Evolutionary conservation across 129 eudicot species (phyloP), one percentile per base, ranked within the genome.

Genomic region (Solidago caesia): DNA sequence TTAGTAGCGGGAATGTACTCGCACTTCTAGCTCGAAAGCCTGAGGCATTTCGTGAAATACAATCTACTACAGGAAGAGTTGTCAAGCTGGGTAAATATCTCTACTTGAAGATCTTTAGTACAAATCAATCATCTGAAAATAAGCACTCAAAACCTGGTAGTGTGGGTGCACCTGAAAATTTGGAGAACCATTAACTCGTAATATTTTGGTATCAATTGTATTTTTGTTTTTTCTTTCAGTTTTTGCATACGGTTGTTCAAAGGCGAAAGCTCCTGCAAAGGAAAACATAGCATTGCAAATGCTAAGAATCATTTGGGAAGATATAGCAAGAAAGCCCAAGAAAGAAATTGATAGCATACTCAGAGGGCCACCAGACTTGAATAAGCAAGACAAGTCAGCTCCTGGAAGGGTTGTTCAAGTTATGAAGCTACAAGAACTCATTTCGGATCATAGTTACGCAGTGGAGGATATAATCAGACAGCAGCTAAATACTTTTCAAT

Each of bases 1-100:
- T 82, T 65, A 67, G 75, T 29, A 72, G 48, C 68, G 80, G 33
- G 49, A 66, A 10, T 41, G 39, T 13, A 13, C 71, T 66, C 2
- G 14, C 3, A 7, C n/a, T 66, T 66, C 44, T 66, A 53, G 71
- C 71, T 15, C 71, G 71, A 14, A 66, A 66, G 14, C 33, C 71
- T 4, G 71, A 44, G 2, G 55, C 55, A 44, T 66, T 44, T 66
- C 4, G 4, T 15, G 71, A 12, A 64, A 39, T 7, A 39, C 6
- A 39, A 39, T 13, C 48, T 64, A 8, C 39, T 12, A 4, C 29
- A 0, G 27, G 2, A 39, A 16, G 29, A 44, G 21, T 47, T 53
- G 8, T 66, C 55, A 44, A 43, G 0, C 21, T 16, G 53, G 27
- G 71, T 66, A 66, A 66, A 11, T 25, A 14, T 44, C n/a, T 66